phyloP scores from a whole-genome alignment of 192 early-diverging fungal genomes.

The Umbelopsis ramanniana region DNA sequence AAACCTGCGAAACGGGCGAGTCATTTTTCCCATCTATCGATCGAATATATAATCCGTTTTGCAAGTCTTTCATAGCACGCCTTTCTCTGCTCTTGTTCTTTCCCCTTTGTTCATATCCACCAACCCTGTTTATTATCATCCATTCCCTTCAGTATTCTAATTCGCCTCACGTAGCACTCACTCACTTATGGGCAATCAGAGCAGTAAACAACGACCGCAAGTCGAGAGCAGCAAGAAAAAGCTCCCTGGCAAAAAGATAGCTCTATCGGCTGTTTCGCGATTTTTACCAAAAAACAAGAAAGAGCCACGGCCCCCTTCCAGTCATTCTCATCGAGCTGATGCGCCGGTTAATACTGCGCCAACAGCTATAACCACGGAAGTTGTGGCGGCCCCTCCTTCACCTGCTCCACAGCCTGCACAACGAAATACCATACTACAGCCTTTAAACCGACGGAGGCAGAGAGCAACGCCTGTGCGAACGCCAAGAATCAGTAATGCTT shows the following conservation, averaged over 20 bases:
- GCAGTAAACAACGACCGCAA: slow-evolving; percentile 3
- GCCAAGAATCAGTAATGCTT: slow-evolving; percentile 4
- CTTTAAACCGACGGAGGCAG: slow-evolving; percentile 9
- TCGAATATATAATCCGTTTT: not conserved
- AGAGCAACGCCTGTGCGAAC: not conserved
- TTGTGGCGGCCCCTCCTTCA: not conserved
- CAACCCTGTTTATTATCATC: not conserved
- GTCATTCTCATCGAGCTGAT: not conserved
- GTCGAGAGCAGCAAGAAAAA: slow-evolving; percentile 9
- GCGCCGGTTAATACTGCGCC: not conserved
- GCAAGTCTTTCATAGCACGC: not conserved
- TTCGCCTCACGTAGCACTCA: not conserved
- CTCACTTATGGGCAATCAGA: not conserved
- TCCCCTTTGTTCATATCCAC: not conserved
- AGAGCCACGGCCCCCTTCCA: not conserved
- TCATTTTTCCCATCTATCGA: slow-evolving; percentile 20
- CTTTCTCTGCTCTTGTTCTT: not conserved
- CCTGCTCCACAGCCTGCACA: not conserved
- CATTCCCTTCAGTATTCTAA: not conserved
- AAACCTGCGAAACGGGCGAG: slow-evolving; percentile 5
- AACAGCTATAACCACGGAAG: not conserved
- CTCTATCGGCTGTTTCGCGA: not conserved
- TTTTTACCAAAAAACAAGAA: slow-evolving; percentile 16
- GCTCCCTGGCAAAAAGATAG: not conserved
- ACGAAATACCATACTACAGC: slow-evolving; percentile 15